A percentile compares a stretch with the other conserved stretches of the same genome.
Conservation (phyloP, 2,329 filamentous ascomycete genomes). For the Pseudonectria buxi region DNA sequence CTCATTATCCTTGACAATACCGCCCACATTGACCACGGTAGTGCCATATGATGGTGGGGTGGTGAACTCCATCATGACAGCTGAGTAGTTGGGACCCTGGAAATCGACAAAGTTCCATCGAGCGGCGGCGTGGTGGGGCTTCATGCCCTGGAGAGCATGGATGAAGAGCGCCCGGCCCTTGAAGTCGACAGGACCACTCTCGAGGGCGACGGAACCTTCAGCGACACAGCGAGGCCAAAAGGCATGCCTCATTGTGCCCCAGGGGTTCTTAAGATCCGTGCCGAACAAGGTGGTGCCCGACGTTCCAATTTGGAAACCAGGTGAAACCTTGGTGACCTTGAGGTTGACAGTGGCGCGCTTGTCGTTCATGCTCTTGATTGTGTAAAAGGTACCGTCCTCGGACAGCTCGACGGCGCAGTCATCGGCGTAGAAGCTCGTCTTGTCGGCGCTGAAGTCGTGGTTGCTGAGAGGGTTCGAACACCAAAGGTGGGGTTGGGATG, state of each 20-base stretch:
- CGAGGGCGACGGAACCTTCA: slow-evolving; percentile 78
- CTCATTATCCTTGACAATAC: slow-evolving; percentile 72
- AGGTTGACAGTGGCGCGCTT: slow-evolving; percentile 76
- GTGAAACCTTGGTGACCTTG: slow-evolving; percentile 67
- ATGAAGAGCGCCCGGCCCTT: slow-evolving; percentile 73
- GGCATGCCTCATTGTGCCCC: slow-evolving; percentile 85
- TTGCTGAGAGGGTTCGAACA: slow-evolving; percentile 73
- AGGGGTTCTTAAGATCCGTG: slow-evolving; percentile 77
- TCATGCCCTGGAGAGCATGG: slow-evolving; percentile 94
- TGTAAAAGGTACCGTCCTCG: slow-evolving; percentile 74
- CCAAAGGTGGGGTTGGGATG: slow-evolving; percentile 71
- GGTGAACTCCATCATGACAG: slow-evolving; percentile 90
- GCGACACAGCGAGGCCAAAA: slow-evolving; percentile 88
- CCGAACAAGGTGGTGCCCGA: slow-evolving; percentile 81
- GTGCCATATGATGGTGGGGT: slow-evolving; percentile 89
- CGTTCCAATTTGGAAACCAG: slow-evolving; percentile 78
- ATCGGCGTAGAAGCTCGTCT: slow-evolving; percentile 77
- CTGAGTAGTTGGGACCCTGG: slow-evolving; percentile 79
- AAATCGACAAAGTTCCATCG: slow-evolving; percentile 93
- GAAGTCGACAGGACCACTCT: slow-evolving; percentile 74
- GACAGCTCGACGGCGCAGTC: slow-evolving; percentile 80
- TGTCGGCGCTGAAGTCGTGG: slow-evolving; percentile 77
- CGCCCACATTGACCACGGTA: slow-evolving; percentile 76
- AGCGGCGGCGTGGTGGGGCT: slow-evolving; percentile 90
- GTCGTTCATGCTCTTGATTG: slow-evolving; percentile 85